These are phyloP conservation scores for Kodamaea laetipori DNA, from an alignment of 805 yeast species.

Conservation along the genomic window DNA sequence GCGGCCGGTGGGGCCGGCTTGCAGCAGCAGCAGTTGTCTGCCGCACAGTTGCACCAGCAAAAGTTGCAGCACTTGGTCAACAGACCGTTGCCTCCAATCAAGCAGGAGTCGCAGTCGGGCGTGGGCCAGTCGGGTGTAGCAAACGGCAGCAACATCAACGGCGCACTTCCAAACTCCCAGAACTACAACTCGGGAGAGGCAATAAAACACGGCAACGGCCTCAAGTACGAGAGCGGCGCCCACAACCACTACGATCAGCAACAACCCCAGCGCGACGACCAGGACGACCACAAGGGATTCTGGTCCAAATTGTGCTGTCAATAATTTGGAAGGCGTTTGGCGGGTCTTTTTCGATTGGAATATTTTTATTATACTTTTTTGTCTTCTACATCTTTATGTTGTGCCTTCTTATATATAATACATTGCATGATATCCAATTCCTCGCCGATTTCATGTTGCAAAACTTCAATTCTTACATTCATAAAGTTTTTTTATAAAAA, in stretches of 20 bases:
- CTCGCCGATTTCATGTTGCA: conserved; percentile 4
- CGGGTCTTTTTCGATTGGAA: conserved; percentile 4
- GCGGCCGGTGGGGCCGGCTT: conserved; percentile 13
- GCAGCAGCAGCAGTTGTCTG: conserved; percentile 40
- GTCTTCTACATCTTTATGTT: conserved; percentile 4
- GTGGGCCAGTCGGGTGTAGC: conserved; percentile 15
- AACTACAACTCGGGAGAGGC: conserved; percentile 19
- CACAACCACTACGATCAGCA: conserved; percentile 42
- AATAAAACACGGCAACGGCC: conserved; percentile 18
- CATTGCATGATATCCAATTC: conserved; percentile 3
- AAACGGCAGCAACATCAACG: conserved; percentile 20
- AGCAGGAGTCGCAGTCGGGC: conserved; percentile 37
- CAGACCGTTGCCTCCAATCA: conserved; percentile 50
- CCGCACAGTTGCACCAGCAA: conserved; percentile 51
- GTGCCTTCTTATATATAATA: conserved; percentile 6
- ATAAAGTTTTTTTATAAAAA: conserved; percentile 1
- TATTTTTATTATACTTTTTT: conserved; percentile 2
- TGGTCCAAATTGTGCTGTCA: conserved; percentile 48
- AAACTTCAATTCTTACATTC: conserved; percentile 1
- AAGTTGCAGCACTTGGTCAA: conserved; percentile 51
- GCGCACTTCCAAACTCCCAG: conserved; percentile 26
- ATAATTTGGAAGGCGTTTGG: conserved; percentile 19
- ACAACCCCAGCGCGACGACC: conserved; percentile 31
- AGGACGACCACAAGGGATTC: conserved; percentile 41
- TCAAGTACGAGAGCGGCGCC: conserved; percentile 17